Evolutionary conservation across 805 yeast species (phyloP), one percentile per base, ranked within the genome.

Genomic region (Sugiyamaella smithiae): DNA sequence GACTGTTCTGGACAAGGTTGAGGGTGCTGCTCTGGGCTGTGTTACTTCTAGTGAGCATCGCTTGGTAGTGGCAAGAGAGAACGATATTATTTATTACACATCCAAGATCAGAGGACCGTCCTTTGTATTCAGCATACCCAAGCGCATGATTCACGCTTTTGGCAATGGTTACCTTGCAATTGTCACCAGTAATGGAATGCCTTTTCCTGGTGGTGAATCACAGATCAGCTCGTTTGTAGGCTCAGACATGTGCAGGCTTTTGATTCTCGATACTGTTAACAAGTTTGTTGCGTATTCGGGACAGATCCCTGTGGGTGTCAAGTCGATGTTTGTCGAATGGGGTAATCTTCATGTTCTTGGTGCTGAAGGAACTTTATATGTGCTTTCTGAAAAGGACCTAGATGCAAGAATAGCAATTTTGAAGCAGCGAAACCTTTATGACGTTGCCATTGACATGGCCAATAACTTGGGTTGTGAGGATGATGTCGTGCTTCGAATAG

Each of bases 391-490:
- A 59, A 84, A 82, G 56, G 68, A 82, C 0, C 60, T 85, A 7
- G 70, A 76, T n/a, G 81, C 82, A 45, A 87, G 87, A 59, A 69
- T 93, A 8, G 82, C 82, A 17, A 76, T 82, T 5, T 74, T 88
- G 5, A 71, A 82, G 19, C 84, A 82, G 53, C 73, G 91, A 46
- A 85, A 87, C 36, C 68, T 88, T 8, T 90, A 77, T 57, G 76
- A 80, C 11, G 73, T 84, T 46, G 97, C 97, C 0, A 76, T 86
- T 31, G 75, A 78, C 46, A 66, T 91, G 42, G 95, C 95, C 0
- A 45, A 49, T 4, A 57, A 56, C n/a, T 57, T 58, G 2, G 63
- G 67, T 5, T 61, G 62, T 3, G 67, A 65, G 4, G 48, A 50
- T 55, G 64, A 24, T 41, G 62, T 29, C 62, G 68, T 44, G 33